Evolutionary conservation across 2,329 filamentous ascomycete genomes (phyloP).

Genomic region (Paracoccidioides lutzii): DNA sequence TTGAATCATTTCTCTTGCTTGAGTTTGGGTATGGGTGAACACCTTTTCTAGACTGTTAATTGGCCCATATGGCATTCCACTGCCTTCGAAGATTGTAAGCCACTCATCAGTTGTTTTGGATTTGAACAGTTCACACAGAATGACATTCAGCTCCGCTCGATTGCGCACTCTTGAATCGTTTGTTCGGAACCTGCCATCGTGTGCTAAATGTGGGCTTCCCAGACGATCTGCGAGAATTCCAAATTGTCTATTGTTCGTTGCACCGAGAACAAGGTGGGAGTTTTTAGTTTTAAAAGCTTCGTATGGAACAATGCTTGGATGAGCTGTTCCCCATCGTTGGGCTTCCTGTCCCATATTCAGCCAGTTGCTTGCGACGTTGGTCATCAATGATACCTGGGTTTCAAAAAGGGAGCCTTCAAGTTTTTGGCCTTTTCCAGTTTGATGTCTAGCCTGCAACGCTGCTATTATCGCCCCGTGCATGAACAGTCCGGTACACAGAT

Average conservation of each 20-base stretch:
- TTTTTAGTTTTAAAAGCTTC: constrained; percentile 52
- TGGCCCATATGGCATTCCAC: constrained; percentile 35
- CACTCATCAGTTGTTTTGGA: constrained; percentile 30
- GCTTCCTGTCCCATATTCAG: constrained; percentile 30
- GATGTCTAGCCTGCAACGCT: constrained; percentile 27
- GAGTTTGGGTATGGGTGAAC: constrained; percentile 33
- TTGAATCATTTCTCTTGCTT: constrained; percentile 28
- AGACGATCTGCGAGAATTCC: constrained; percentile 50
- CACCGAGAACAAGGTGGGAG: constrained; percentile 57
- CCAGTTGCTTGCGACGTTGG: constrained; percentile 31
- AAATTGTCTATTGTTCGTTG: constrained; percentile 60
- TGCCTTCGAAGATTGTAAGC: constrained; percentile 29
- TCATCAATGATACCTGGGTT: constrained; percentile 28
- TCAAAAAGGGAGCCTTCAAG: constrained; percentile 37
- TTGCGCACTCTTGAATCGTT: constrained; percentile 51
- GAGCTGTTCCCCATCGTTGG: constrained; percentile 33
- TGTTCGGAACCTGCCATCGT: constrained; percentile 45
- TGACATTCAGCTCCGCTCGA: constrained; percentile 23
- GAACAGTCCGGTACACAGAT: constrained; percentile 36
- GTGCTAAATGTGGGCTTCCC: constrained; percentile 46
- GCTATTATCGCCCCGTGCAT: constrained; percentile 35
- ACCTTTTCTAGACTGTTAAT: constrained; percentile 35
- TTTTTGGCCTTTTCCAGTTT: constrained; percentile 30
- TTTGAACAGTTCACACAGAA: constrained; percentile 25
- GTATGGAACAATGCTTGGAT: constrained; percentile 38